Evolutionary conservation across 345 rosid species (phyloP).

Genomic region (Cardamine chenopodiifolia): DNA sequence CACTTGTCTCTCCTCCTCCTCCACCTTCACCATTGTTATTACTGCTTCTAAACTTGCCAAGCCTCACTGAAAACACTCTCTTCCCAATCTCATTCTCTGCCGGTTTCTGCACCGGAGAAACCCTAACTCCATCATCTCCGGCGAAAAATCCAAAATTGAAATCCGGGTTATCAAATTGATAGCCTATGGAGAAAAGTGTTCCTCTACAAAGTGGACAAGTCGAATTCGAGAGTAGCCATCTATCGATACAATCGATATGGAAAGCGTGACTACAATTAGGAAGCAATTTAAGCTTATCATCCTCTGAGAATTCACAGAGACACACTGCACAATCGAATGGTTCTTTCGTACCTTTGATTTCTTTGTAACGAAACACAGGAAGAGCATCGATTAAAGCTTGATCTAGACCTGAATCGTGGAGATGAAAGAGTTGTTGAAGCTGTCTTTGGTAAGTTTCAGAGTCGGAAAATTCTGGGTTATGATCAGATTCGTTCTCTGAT

Average conservation of each 20-base stretch:
- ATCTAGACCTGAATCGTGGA: constrained; percentile 91
- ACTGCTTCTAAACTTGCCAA: constrained; percentile 72
- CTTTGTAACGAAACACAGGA: constrained; percentile 73
- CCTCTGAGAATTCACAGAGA: constrained; percentile 72
- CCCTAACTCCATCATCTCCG: constrained; percentile 54
- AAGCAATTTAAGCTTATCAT: constrained; percentile 76
- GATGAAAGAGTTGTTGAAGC: constrained; percentile 84
- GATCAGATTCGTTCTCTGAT: constrained; percentile 52
- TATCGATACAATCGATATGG: constrained; percentile 87
- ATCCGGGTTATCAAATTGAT: constrained; percentile 58
- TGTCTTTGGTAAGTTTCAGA: constrained; percentile 76
- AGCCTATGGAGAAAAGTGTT: constrained; percentile 55
- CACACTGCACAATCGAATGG: constrained; percentile 94
- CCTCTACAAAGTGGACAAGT: constrained; percentile 96
- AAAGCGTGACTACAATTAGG: constrained; percentile 89
- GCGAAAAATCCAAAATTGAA: constrained; percentile 55
- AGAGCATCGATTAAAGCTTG: constrained; percentile 87
- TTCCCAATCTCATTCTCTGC: constrained; percentile 63
- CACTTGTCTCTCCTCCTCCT: constrained; percentile 62
- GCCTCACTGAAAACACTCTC: constrained; percentile 81
- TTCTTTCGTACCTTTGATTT: constrained; percentile 71
- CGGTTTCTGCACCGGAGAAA: constrained; percentile 49
- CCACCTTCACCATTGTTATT: constrained; percentile 44
- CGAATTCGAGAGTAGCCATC: constrained; percentile 89
- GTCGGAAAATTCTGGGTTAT: constrained; percentile 61